phyloP scores from a whole-genome alignment of 345 rosid genomes.

The Hibiscus trionum region DNA sequence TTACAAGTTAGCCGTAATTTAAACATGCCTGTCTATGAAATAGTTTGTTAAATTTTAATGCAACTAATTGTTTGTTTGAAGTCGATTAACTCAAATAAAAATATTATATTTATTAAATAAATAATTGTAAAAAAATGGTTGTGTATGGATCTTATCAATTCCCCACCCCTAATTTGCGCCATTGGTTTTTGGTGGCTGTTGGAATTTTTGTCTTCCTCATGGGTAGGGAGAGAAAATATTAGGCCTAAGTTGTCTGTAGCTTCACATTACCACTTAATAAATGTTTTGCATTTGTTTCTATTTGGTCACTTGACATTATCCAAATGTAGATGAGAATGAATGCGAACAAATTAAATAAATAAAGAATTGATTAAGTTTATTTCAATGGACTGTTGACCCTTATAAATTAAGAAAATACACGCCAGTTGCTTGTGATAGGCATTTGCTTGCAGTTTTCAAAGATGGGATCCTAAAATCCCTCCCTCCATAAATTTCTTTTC shows the following conservation, averaged over 20 bases:
- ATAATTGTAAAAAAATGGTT: too few relatives aligned
- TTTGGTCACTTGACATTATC: background rate
- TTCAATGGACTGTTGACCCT: background rate
- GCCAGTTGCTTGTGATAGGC: background rate
- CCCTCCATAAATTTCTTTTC: too few relatives aligned
- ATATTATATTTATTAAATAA: too few relatives aligned
- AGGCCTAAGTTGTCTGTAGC: constrained; percentile 5
- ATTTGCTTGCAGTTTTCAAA: background rate
- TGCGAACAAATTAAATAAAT: background rate
- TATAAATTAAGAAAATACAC: background rate
- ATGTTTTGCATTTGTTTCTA: background rate
- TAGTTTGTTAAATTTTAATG: too few relatives aligned
- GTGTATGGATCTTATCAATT: too few relatives aligned
- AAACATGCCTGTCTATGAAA: too few relatives aligned
- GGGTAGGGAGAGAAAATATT: background rate
- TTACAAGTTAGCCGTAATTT: too few relatives aligned
- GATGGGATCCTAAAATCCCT: background rate
- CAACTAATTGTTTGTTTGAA: too few relatives aligned
- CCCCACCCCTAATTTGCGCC: too few relatives aligned
- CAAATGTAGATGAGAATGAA: background rate
- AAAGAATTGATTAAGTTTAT: background rate
- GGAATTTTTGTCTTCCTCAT: background rate
- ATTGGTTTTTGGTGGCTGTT: too few relatives aligned
- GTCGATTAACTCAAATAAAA: too few relatives aligned
- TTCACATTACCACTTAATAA: background rate